Evolutionary conservation across 345 rosid species (phyloP).

Genomic region (Capsella bursapastoris): DNA sequence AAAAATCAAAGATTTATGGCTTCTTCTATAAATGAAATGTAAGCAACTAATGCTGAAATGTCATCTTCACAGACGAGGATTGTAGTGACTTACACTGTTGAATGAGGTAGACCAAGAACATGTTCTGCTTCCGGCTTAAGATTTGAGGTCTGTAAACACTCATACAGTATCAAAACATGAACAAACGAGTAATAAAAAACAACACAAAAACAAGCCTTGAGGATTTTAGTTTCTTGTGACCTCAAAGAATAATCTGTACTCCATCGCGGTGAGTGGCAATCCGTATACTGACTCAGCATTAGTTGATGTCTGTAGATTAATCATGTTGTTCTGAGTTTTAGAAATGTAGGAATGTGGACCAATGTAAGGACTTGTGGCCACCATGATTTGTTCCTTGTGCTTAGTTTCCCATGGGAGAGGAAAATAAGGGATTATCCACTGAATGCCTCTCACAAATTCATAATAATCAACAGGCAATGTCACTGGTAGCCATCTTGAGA

Average conservation of each 20-base stretch:
- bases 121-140: constrained; percentile 76
- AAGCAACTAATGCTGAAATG: neutral
- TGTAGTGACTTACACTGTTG: constrained; percentile 58
- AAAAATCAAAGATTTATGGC: constrained; percentile 10
- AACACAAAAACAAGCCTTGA: neutral
- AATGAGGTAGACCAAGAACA: constrained; percentile 51
- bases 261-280: constrained; percentile 73
- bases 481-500: constrained; percentile 81
- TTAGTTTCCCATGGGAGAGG: constrained; percentile 91
- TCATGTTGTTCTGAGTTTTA: constrained; percentile 31
- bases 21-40: neutral
- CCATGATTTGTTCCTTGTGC: constrained; percentile 57
- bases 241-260: constrained; percentile 78
- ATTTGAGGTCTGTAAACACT: constrained; percentile 60
- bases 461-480: constrained; percentile 72
- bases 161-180: constrained; percentile 2
- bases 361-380: constrained; percentile 55
- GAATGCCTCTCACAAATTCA: constrained; percentile 70
- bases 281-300: constrained; percentile 61
- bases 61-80: neutral
- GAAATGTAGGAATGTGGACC: constrained; percentile 53
- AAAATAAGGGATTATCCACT: constrained; percentile 91
- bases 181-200: constrained; percentile 2
- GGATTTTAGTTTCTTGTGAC: constrained; percentile 44
- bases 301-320: constrained; percentile 36